Percentiles rank a stretch among this genome's conserved stretches.
phyloP scores from a whole-genome alignment of 139 green algal species.

The Closterium sp. region DNA sequence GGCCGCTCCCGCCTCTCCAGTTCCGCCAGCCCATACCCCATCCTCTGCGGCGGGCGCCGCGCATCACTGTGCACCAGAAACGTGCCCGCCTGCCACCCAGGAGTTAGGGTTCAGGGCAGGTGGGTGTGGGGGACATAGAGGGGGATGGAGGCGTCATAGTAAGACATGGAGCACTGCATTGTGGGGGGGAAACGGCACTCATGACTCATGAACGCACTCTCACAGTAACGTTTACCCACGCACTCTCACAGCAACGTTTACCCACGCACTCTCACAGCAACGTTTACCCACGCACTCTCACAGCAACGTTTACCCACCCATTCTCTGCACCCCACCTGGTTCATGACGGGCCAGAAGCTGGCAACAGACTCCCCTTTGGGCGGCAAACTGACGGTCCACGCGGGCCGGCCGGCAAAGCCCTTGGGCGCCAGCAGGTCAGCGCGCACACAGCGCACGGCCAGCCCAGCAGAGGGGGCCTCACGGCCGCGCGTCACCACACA shows the following conservation, averaged over 20 bases:
- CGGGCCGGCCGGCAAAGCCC: constrained; percentile 3
- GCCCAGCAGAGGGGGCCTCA: neutral
- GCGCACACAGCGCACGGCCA: constrained; percentile 12
- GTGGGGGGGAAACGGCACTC: no score
- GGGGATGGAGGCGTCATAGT: no score
- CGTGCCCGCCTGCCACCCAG: constrained; percentile 5
- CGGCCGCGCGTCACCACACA: constrained; percentile 3
- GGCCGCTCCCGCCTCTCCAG: constrained; percentile 39
- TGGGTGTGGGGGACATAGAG: no score
- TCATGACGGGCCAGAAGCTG: constrained; percentile 44
- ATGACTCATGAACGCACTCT: no score
- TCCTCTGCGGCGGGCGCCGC: constrained; percentile 20
- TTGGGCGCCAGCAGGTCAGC: constrained; percentile 28
- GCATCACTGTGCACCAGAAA: constrained; percentile 21
- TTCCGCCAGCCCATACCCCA: constrained; percentile 41
- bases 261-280: no score
- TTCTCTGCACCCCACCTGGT: constrained; percentile 23
- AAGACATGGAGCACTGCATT: no score
- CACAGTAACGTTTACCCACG: no score
- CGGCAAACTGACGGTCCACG: constrained; percentile 16
- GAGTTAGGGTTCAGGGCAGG: neutral
- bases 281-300: no score
- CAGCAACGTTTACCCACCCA: no score
- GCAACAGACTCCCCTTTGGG: neutral
- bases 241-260: no score